Base-by-base conservation (phyloP, 805 yeast species). In the Cephaloascus albidus region DNA sequence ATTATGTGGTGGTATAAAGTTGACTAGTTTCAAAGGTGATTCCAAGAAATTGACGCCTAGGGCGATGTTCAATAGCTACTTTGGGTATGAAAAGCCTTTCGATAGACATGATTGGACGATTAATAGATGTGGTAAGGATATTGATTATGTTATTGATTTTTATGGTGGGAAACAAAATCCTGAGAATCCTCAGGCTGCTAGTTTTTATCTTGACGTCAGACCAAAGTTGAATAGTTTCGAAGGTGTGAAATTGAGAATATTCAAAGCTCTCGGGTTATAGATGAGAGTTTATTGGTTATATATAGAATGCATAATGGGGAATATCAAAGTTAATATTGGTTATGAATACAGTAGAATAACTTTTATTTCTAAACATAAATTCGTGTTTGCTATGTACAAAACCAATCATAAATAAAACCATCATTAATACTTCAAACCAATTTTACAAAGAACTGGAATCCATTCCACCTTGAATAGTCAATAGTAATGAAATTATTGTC, bases 21-120 rank as follows among this genome's bases (percentile, higher is more conserved):
- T 90, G 40, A 80, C 93, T 2, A 79, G 86, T 47, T 90, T 90
- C 61, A 81, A 84, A 57, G 98, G 97, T 4, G 95, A 93, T 54
- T 78, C 89, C 36, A 75, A 78, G 45, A 83, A 84, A 49, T 51
- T 87, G 33, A 87, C 97, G 0, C 98, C 98, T 4, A 71, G 93
- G 49, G 97, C 97, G 0, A 71, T 85, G 44, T 65, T 83, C 43
- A 74, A 80, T 42, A 58, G 74, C 38, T 53, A 78, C 31, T 51
- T 85, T 38, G 96, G 95, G 0, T 69, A 74, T 41, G 78, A 77
- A 37, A 73, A 73, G 44, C 98, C 98, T 0, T 90, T 90, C 61
- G 98, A 90, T 60, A 74, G 98, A 51, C 98, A 90, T 55, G 98
- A 90, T 60, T 90, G 98, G 98, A 68, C 73, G 4, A 72, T 90